Conservation (phyloP, 495 filamentous ascomycete species). For the Aspergillus nidulans region DNA sequence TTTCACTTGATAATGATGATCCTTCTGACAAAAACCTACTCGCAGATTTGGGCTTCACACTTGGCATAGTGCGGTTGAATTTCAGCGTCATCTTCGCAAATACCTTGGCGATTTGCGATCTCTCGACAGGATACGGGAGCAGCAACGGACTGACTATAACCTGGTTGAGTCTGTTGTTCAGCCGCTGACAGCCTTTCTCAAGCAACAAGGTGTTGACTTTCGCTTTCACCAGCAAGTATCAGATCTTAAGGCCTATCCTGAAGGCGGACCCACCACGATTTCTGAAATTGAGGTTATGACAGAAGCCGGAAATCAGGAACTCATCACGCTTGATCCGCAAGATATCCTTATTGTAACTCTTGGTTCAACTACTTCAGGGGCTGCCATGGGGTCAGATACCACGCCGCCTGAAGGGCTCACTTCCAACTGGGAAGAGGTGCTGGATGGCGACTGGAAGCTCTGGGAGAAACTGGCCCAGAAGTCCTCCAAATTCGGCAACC, state of each 20-base stretch:
- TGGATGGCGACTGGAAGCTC: constrained; percentile 23
- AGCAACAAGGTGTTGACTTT: constrained; percentile 37
- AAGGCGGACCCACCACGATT: constrained; percentile 9
- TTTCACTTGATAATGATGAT: no score
- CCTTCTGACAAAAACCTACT: neutral
- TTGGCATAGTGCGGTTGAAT: constrained; percentile 35
- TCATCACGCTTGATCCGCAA: constrained; percentile 12
- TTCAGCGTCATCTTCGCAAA: constrained; percentile 22
- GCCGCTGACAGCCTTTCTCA: constrained; percentile 32
- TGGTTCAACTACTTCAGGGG: constrained; percentile 21
- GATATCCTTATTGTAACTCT: constrained; percentile 25
- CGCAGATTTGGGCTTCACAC: constrained; percentile 31
- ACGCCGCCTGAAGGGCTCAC: neutral
- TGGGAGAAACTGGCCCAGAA: constrained; percentile 19
- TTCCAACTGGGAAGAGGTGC: constrained; percentile 4
- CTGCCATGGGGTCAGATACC: constrained; percentile 18
- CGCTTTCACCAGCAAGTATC: constrained; percentile 23
- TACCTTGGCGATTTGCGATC: constrained; percentile 19
- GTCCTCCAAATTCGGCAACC: constrained; percentile 29
- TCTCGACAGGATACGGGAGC: constrained; percentile 22
- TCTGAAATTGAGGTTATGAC: constrained; percentile 12
- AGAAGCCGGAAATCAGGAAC: neutral
- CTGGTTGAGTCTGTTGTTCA: constrained; percentile 33
- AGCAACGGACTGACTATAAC: constrained; percentile 28
- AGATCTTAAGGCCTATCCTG: constrained; percentile 12